Conservation (phyloP, 2,329 filamentous ascomycete species). For the Fusarium tupiense region DNA sequence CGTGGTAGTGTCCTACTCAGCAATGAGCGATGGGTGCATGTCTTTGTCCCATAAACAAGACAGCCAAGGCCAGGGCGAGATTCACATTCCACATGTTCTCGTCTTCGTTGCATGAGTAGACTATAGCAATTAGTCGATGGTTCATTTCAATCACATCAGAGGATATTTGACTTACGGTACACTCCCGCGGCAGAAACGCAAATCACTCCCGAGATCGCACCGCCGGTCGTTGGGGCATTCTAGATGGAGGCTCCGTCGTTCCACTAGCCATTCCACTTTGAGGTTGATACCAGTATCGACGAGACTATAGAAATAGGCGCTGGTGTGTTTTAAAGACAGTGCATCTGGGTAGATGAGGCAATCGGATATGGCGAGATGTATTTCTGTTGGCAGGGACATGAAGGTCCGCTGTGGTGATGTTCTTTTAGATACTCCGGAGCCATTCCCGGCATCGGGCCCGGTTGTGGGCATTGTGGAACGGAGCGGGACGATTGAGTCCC, state of each 20-base stretch:
- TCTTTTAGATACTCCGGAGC: neutral
- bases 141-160: neutral
- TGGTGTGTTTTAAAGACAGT: constrained; percentile 74
- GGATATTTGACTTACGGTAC: constrained; percentile 58
- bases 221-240: constrained; percentile 69
- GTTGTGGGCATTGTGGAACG: constrained; percentile 37
- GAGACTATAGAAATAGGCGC: constrained; percentile 68
- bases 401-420: constrained; percentile 40
- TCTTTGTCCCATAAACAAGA: constrained; percentile 61
- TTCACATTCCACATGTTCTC: constrained; percentile 70
- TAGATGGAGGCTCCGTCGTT: constrained; percentile 69
- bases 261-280: constrained; percentile 75
- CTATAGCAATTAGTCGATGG: constrained; percentile 45
- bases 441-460: constrained; percentile 25
- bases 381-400: constrained; percentile 68
- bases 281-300: constrained; percentile 73
- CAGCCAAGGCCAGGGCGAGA: constrained; percentile 65
- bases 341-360: constrained; percentile 76
- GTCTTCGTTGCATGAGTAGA: constrained; percentile 66
- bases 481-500: neutral
- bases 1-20: constrained; percentile 57
- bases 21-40: constrained; percentile 57
- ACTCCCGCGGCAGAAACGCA: constrained; percentile 68
- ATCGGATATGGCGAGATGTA: constrained; percentile 70
- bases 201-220: constrained; percentile 68